Evolutionary conservation across 805 yeast species (phyloP).

Genomic region (Metschnikowia henanensis): DNA sequence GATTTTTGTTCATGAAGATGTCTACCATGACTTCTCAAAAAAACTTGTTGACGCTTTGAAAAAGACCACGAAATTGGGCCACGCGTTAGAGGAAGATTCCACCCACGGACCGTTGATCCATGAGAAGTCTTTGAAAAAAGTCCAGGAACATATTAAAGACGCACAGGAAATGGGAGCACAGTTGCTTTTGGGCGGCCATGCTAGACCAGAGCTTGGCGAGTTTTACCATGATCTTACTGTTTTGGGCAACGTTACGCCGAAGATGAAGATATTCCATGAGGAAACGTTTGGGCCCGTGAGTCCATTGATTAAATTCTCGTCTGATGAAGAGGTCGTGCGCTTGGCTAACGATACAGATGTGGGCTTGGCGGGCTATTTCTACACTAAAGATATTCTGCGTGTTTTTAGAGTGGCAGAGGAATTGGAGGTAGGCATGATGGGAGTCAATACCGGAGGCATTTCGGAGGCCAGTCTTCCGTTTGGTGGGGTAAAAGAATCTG

Average conservation of each 20-base stretch:
- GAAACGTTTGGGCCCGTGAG: slow-evolving; percentile 86
- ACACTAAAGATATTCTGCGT: slow-evolving; percentile 52
- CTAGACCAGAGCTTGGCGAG: slow-evolving; percentile 55
- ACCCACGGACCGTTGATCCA: slow-evolving; percentile 82
- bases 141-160: slow-evolving; percentile 60
- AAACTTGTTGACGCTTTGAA: slow-evolving; percentile 14
- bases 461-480: slow-evolving; percentile 69
- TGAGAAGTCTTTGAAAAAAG: slow-evolving; percentile 59
- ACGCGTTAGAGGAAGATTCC: slow-evolving; percentile 55
- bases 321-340: slow-evolving; percentile 63
- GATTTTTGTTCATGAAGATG: slow-evolving; percentile 19
- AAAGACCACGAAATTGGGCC: slow-evolving; percentile 51
- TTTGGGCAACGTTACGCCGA: slow-evolving; percentile 54
- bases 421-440: slow-evolving; percentile 79
- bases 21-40: slow-evolving; percentile 18
- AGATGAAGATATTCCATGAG: slow-evolving; percentile 59
- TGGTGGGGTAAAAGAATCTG: slow-evolving; percentile 79
- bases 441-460: slow-evolving; percentile 73
- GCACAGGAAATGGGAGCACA: slow-evolving; percentile 68
- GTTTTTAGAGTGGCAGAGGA: slow-evolving; percentile 64
- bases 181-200: slow-evolving; percentile 59
- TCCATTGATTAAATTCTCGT: slow-evolving; percentile 60
- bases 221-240: slow-evolving; percentile 70
- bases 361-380: slow-evolving; percentile 83
- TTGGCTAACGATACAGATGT: slow-evolving; percentile 67